Base-by-base conservation (phyloP, 257 asterid genomes). In the Lavandula angustifolia region DNA sequence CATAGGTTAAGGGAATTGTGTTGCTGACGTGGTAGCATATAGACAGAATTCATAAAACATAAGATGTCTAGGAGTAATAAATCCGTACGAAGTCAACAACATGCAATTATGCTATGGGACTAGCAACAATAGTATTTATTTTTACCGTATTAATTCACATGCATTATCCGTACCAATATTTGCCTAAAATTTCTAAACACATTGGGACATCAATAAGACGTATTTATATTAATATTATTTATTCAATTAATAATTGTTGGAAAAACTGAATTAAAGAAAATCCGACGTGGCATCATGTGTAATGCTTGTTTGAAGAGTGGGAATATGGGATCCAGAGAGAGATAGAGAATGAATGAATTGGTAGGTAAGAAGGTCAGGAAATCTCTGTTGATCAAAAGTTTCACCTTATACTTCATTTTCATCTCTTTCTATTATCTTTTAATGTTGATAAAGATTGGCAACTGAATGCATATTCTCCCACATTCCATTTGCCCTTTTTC, bases 1-100 rank as follows among this genome's bases (percentile, higher is more conserved):
- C n/a, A n/a, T n/a, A n/a, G n/a, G n/a, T n/a, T n/a, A n/a, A n/a
- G n/a, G n/a, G n/a, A n/a, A n/a, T n/a, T n/a, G n/a, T n/a, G n/a
- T n/a, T n/a, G n/a, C n/a, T n/a, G n/a, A n/a, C n/a, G n/a, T n/a
- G n/a, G n/a, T n/a, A n/a, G n/a, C n/a, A n/a, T n/a, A n/a, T n/a
- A n/a, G n/a, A n/a, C n/a, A n/a, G n/a, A n/a, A 40, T 40, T 40
- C 44, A 4, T 40, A 9, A 7, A 7, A 40, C 44, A 40, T 9
- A 40, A 7, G 44, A 40, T 40, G 44, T 12, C 1, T 40, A 3
- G 41, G 44, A 40, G 8, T 1, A 8, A 9, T 40, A 40, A 53
- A 71, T 56, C 71, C 76, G 71, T 71, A 71, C 76, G 11, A 3
- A 7, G n/a, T n/a, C n/a, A n/a, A n/a, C n/a, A n/a, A n/a, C 10